Conservation (phyloP, 441 rosid genomes). For the Melastoma candidum region DNA sequence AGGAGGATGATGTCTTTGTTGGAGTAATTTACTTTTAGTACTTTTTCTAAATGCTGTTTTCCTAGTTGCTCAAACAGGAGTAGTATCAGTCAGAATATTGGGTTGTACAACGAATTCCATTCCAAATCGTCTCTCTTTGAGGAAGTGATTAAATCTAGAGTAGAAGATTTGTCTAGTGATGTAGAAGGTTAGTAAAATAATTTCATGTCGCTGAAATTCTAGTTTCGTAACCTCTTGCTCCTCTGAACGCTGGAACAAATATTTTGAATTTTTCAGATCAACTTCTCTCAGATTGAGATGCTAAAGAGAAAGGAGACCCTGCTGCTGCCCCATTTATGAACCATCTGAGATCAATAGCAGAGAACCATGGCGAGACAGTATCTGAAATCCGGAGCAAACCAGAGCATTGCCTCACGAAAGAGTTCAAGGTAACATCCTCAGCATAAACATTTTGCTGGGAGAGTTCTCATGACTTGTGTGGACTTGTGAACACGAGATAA, state of each 20-base stretch:
- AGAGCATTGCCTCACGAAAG: constrained; percentile 56
- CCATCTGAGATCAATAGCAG: constrained; percentile 43
- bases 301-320: constrained; percentile 46
- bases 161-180: constrained; percentile 28
- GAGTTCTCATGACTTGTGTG: too few relatives aligned
- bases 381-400: constrained; percentile 50
- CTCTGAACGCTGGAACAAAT: constrained; percentile 1
- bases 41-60: not conserved
- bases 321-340: constrained; percentile 36
- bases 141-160: constrained; percentile 31
- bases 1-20: constrained; percentile 3
- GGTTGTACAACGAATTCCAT: constrained; percentile 27
- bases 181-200: constrained; percentile 38
- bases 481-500: too few relatives aligned
- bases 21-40: not conserved
- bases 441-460: too few relatives aligned
- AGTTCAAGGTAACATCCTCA: constrained; percentile 44
- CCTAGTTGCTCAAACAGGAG: constrained; percentile 34
- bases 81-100: constrained; percentile 25
- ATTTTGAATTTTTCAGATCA: constrained; percentile 30
- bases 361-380: constrained; percentile 46
- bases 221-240: not conserved
- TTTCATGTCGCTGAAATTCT: not conserved
- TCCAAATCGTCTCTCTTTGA: constrained; percentile 35
- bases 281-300: constrained; percentile 37